Evolutionary conservation across 2,329 filamentous ascomycete genomes (phyloP).

Genomic region (Trichocomaceae sp.): DNA sequence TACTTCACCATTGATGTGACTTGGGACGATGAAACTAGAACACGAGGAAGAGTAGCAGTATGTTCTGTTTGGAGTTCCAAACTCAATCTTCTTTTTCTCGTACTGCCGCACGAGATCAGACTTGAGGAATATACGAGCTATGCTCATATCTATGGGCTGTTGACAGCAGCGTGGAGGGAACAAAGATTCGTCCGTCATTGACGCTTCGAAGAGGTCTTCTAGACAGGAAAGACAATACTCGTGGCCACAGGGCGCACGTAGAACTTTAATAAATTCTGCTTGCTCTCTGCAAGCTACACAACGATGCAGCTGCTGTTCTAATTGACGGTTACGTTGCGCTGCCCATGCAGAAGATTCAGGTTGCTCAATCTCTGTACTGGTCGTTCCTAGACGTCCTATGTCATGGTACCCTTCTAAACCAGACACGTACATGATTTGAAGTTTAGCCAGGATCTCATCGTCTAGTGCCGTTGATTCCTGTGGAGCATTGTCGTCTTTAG

Average conservation of each 20-base stretch:
- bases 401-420: not conserved
- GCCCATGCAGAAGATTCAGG: constrained; percentile 1
- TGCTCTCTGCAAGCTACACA: constrained; percentile 23
- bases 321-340: not conserved
- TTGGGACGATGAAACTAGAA: constrained; percentile 41
- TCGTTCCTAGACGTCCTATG: not conserved
- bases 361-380: not conserved
- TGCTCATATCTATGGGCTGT: constrained; percentile 34
- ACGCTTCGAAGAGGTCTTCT: constrained; percentile 36
- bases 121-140: constrained; percentile 32
- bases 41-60: constrained; percentile 47
- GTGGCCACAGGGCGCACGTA: constrained; percentile 33
- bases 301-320: not conserved
- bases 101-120: constrained; percentile 32
- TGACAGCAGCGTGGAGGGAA: constrained; percentile 53
- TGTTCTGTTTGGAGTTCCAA: constrained; percentile 41
- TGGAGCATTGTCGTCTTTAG: not conserved
- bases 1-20: constrained; percentile 25
- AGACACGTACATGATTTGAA: not conserved
- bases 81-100: constrained; percentile 44
- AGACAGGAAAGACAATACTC: constrained; percentile 50
- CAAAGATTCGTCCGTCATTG: constrained; percentile 45
- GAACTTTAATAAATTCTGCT: constrained; percentile 23
- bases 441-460: not conserved
- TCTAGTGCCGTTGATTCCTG: not conserved